Evolutionary conservation across 495 filamentous ascomycete species (phyloP).

Genomic region (Aspergillus carlsbadensis): DNA sequence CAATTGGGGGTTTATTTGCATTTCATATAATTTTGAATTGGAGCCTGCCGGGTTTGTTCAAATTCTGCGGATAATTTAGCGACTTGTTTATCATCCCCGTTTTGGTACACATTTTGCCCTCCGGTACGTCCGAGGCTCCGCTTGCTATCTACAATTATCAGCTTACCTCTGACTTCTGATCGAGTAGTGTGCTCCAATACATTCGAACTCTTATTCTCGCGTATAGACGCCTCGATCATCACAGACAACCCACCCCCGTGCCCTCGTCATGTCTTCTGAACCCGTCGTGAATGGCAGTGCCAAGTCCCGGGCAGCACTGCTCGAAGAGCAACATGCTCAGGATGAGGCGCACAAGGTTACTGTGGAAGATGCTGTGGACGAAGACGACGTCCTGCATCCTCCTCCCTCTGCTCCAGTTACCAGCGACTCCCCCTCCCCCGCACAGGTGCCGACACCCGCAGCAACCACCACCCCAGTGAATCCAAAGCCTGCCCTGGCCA

Average conservation of each 20-base stretch:
- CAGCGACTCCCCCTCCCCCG: constrained; percentile 29
- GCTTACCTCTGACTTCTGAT: neutral
- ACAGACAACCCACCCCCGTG: constrained; percentile 11
- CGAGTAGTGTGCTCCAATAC: neutral
- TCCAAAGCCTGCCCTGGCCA: constrained; percentile 43
- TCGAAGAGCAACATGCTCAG: constrained; percentile 72
- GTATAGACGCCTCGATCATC: neutral
- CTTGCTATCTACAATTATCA: neutral
- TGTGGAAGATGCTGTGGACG: constrained; percentile 77
- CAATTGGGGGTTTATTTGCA: constrained; percentile 3
- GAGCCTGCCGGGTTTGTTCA: neutral
- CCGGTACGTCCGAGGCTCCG: neutral
- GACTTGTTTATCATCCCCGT: neutral
- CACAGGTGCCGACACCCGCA: constrained; percentile 22
- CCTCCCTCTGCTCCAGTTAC: constrained; percentile 46
- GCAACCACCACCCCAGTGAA: constrained; percentile 24
- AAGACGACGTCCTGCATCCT: constrained; percentile 68
- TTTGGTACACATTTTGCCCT: neutral
- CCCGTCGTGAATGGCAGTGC: constrained; percentile 36
- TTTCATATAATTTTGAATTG: neutral
- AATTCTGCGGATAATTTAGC: neutral
- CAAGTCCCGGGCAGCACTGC: constrained; percentile 65
- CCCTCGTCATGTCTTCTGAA: constrained; percentile 48
- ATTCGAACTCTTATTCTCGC: neutral
- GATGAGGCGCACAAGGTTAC: constrained; percentile 65